Evolutionary conservation across 78 protist genomes (phyloP).

Genomic region (Cavenderia fasciculata): DNA sequence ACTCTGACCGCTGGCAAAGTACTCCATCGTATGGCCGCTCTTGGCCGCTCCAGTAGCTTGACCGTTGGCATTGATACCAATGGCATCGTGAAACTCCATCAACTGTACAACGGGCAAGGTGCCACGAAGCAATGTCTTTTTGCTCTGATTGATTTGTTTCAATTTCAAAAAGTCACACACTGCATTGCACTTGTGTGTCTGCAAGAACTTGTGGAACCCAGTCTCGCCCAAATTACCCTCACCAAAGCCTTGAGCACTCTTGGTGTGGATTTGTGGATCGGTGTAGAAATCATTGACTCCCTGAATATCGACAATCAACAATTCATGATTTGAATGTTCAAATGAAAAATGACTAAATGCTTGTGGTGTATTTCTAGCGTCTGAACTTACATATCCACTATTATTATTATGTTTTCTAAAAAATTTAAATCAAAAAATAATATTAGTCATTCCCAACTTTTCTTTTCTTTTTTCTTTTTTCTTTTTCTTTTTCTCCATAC

Average conservation of each 20-base stretch:
- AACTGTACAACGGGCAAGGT: conserved; percentile 66
- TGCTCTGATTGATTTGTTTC: conserved; percentile 38
- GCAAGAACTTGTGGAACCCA: conserved; percentile 84
- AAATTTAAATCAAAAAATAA: background rate
- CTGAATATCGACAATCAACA: conserved; percentile 91
- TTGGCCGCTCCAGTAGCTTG: conserved; percentile 1
- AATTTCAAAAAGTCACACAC: conserved; percentile 81
- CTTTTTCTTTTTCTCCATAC: background rate
- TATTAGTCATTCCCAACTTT: background rate
- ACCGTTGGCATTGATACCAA: conserved; percentile 25
- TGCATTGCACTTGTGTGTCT: conserved; percentile 87
- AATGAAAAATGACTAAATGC: conserved; percentile 91
- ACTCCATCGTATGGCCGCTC: conserved; percentile 31
- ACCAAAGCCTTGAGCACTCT: conserved; percentile 84
- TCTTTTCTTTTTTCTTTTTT: background rate
- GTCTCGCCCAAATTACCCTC: conserved; percentile 87
- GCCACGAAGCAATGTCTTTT: conserved; percentile 46
- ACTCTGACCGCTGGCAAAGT: conserved; percentile 25
- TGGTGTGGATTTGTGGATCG: conserved; percentile 92
- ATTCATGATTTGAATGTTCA: conserved; percentile 57
- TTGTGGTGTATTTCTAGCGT: conserved; percentile 89
- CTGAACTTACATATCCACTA: conserved; percentile 80
- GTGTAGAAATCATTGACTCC: conserved; percentile 93
- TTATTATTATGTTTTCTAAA: conserved; percentile 90
- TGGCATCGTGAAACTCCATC: conserved; percentile 71